Evolutionary conservation across 2,329 filamentous ascomycete species (phyloP).

Genomic region (Aspergillus caelatus): DNA sequence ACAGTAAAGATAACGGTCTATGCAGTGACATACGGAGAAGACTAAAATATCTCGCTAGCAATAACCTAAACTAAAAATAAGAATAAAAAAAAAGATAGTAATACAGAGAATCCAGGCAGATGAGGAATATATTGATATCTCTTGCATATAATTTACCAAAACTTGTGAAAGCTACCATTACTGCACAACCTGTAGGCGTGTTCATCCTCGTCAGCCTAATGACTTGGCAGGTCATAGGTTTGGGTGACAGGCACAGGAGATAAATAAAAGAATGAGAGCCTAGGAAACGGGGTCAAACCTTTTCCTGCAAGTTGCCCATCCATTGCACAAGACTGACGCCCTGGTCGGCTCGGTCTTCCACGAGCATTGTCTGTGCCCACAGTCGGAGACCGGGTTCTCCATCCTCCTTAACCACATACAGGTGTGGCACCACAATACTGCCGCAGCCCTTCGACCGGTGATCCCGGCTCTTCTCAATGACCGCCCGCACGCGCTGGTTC

Average conservation of each 20-base stretch:
- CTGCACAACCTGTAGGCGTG: conserved; percentile 35
- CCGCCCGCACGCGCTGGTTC: conserved; percentile 88
- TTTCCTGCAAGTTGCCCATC: conserved; percentile 89
- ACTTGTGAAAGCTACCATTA: conserved; percentile 27
- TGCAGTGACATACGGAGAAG: neutral
- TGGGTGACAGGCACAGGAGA: conserved; percentile 13
- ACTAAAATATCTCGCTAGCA: neutral
- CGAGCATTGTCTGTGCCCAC: conserved; percentile 94
- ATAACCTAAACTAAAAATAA: neutral
- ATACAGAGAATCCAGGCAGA: conserved; percentile 2
- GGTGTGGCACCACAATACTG: conserved; percentile 86
- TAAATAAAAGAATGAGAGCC: conserved; percentile 11
- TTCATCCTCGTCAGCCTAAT: conserved; percentile 27
- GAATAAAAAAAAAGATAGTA: neutral
- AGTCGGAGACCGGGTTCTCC: conserved; percentile 92
- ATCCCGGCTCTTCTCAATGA: conserved; percentile 89
- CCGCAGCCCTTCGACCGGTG: conserved; percentile 85
- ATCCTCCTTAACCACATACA: conserved; percentile 93
- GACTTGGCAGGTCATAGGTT: conserved; percentile 15
- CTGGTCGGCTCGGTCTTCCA: conserved; percentile 94
- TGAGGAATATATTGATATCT: conserved; percentile 27
- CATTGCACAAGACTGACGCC: conserved; percentile 91
- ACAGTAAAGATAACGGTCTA: neutral
- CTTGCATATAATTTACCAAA: conserved; percentile 24
- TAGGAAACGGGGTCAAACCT: conserved; percentile 63